Base-by-base conservation (phyloP, 192 early-diverging fungal species). In the Backusella sp. region DNA sequence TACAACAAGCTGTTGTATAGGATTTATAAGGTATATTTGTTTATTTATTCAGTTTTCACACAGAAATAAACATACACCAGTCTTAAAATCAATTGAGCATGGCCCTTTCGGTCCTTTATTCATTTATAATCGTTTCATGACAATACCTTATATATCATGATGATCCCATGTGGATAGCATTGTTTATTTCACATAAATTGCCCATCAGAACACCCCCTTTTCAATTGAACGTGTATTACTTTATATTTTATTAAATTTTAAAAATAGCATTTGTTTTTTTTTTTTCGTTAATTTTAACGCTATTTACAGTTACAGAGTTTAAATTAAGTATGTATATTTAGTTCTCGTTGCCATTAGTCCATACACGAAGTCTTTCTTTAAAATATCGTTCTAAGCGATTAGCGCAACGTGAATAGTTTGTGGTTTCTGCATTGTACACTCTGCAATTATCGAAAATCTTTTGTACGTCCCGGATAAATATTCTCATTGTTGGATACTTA, bases 381-480 rank as follows among this genome's bases (percentile, higher is more conserved):
- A 94, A 96, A 52, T 90, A 95, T 79, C 88, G 88, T 78, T 96
- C 95, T 19, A 96, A 79, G 37, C 83, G 80, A 68, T 83, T 90
- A 6, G 95, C 95, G 39, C 92, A 95, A 70, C 92, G 90, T 74
- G 89, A 89, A 86, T 97, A 98, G 42, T 86, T 86, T 4, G 95
- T 95, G 30, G 88, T 84, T 75, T 96, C 93, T 49, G 92, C 93
- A 75, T 99, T 99, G 82, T 99, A 99, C 14, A 86, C 88, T 73
- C 91, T 86, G 80, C 95, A 96, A 81, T 99, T 99, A 69, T 93
- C 86, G 80, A 97, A 97, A 19, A 99, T 99, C 84, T 95, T 95
- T 83, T 88, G 88, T 28, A 91, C 91, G 75, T 98, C 98, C 4
- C 82, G 82, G 34, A 86, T 83, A 87, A 97, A 99, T n/a, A 91